These are phyloP conservation scores for Russula vinacea DNA, from an alignment of 768 basidiomycete species.

Conservation along the genomic window DNA sequence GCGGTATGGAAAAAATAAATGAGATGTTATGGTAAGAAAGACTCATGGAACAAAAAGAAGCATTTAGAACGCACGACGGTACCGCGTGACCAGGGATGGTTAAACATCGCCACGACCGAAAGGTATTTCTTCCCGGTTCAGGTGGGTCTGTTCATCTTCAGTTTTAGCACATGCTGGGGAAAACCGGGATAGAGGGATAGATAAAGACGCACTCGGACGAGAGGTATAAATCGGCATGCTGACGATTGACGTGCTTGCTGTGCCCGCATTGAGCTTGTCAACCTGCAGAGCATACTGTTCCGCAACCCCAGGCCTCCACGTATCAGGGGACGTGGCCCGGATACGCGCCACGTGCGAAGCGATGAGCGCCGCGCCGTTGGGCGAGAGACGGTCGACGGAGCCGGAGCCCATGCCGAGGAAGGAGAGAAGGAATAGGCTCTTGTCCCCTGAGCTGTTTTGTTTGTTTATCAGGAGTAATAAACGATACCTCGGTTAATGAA, in stretches of 20 bases:
- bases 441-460: slow-evolving; percentile 28
- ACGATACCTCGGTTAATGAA: background rate
- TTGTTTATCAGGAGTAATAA: background rate
- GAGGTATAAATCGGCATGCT: slow-evolving; percentile 34
- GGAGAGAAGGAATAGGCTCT: slow-evolving; percentile 35
- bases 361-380: slow-evolving; percentile 31
- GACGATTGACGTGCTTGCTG: slow-evolving; percentile 38
- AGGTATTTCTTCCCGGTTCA: slow-evolving; percentile 43
- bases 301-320: slow-evolving; percentile 36
- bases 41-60: background rate
- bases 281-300: slow-evolving; percentile 45
- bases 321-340: slow-evolving; percentile 28
- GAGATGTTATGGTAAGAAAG: background rate
- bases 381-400: slow-evolving; percentile 31
- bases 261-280: slow-evolving; percentile 34
- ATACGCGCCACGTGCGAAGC: slow-evolving; percentile 33
- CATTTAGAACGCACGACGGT: slow-evolving; percentile 41
- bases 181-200: background rate
- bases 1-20: background rate
- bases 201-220: slow-evolving; percentile 31
- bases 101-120: slow-evolving; percentile 39
- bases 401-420: slow-evolving; percentile 33
- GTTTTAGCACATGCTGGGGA: background rate
- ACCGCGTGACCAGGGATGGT: slow-evolving; percentile 49
- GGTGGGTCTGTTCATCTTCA: slow-evolving; percentile 35